These are phyloP conservation scores for Delphinella strobiligena DNA, from an alignment of 2,329 filamentous ascomycete species.

Conservation along the genomic window DNA sequence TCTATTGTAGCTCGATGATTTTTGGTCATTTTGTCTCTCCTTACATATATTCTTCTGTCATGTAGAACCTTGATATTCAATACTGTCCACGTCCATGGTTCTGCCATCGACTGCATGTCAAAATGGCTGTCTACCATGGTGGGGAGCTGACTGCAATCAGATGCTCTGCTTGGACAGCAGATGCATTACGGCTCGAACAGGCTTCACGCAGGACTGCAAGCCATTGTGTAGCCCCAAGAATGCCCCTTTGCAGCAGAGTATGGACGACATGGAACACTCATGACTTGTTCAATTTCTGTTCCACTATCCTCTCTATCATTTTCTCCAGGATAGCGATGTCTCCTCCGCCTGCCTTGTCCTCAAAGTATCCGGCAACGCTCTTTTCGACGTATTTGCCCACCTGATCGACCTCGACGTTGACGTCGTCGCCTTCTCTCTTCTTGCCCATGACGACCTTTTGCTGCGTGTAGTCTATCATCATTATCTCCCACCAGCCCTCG, in stretches of 20 bases:
- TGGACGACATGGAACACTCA: no score
- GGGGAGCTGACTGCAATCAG: no score
- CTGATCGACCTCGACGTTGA: slow-evolving; percentile 91
- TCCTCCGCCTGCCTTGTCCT: no score
- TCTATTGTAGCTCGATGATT: neutral
- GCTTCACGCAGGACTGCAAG: no score
- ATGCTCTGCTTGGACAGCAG: no score
- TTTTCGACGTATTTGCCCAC: slow-evolving; percentile 80
- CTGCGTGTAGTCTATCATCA: slow-evolving; percentile 96
- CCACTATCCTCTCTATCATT: slow-evolving; percentile 55
- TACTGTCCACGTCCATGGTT: no score
- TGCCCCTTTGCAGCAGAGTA: no score
- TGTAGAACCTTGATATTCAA: no score
- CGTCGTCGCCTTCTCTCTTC: slow-evolving; percentile 67
- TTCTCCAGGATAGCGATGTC: slow-evolving; percentile 39
- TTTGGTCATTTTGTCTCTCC: neutral
- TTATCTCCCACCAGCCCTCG: slow-evolving; percentile 84
- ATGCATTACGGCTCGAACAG: no score
- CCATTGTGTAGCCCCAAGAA: no score
- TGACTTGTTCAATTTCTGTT: slow-evolving; percentile 56
- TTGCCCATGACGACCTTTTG: slow-evolving; percentile 72
- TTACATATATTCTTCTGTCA: neutral
- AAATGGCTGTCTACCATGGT: no score
- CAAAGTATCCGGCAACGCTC: slow-evolving; percentile 71
- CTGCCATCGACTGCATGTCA: no score